Conservation (phyloP, 345 rosid genomes). For the Bruguiera gymnorhiza region DNA sequence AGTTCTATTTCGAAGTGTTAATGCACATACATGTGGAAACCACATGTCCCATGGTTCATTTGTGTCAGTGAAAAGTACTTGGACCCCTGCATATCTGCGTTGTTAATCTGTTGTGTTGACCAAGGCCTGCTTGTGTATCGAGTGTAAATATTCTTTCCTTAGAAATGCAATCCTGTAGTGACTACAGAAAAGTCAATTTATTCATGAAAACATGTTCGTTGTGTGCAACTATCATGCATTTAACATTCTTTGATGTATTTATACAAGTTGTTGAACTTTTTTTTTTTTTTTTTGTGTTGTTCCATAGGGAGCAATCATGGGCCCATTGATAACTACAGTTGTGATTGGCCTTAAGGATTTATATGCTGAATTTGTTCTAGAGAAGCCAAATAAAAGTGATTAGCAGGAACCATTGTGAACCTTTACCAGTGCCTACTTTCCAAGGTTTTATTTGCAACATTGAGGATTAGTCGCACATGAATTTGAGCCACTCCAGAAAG, state of each 20-base stretch:
- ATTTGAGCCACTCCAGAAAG: conserved; percentile 2
- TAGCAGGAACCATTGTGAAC: conserved; percentile 14
- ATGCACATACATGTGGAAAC: not conserved
- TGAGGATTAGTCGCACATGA: conserved; percentile 13
- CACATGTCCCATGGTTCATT: no score
- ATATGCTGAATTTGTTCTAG: conserved; percentile 78
- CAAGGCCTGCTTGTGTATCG: not conserved
- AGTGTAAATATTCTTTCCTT: not conserved
- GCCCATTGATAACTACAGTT: conserved; percentile 90
- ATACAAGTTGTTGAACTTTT: not conserved
- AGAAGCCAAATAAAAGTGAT: conserved; percentile 47
- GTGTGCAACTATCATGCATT: not conserved
- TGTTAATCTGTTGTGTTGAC: no score
- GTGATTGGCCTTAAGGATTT: conserved; percentile 88
- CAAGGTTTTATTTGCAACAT: conserved; percentile 12
- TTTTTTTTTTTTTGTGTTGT: not conserved
- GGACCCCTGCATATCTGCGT: not conserved
- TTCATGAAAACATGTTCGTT: no score
- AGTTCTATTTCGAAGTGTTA: not conserved
- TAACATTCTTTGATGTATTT: conserved; percentile 9
- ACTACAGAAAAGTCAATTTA: no score
- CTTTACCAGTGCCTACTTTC: not conserved
- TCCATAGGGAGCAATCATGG: conserved; percentile 95
- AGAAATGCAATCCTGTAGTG: no score
- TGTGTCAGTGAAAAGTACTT: not conserved